Base-by-base conservation (phyloP, 257 asterid genomes). In the Coffea eugenioides region DNA sequence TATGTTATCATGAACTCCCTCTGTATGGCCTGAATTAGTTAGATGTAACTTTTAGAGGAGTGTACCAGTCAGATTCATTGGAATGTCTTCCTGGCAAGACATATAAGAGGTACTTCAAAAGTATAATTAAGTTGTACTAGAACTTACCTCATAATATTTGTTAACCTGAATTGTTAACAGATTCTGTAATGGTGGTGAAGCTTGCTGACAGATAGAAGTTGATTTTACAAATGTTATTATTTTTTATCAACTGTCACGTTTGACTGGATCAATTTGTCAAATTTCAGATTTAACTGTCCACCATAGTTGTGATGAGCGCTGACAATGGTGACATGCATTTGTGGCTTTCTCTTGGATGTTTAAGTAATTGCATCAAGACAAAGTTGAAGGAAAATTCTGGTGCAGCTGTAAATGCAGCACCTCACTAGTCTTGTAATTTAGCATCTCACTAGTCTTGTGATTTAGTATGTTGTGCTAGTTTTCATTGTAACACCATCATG, bases 311-410 rank as follows among this genome's bases (percentile, higher is more conserved):
- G 83, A 87, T 82, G 87, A 85, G 73, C 71, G 79, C 39, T 71
- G 81, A 79, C 12, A 88, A 84, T 11, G 87, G 82, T 46, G 84
- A 84, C 27, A 25, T 85, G 34, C 88, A 87, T 84, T 82, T 90
- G 72, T 85, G 88, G n/a, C 91, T 84, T 83, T 78, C 84, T 82
- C 80, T 88, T 82, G 94, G 91, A 41, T 75, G 85, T 66, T 52
- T 87, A 69, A 79, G 77, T 56, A 77, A 76, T 83, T 46, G 77
- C 77, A 83, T 36, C 3, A 16, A 69, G 83, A 79, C 59, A 90
- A 74, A n/a, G n/a, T n/a, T n/a, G n/a, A n/a, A n/a, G n/a, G n/a
- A n/a, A n/a, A n/a, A n/a, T n/a, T n/a, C n/a, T n/a, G n/a, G n/a
- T n/a, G n/a, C n/a, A n/a, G n/a, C n/a, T n/a, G n/a, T n/a, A n/a